Base-by-base conservation (phyloP, 2,329 filamentous ascomycete species). In the Penicillium sp. region DNA sequence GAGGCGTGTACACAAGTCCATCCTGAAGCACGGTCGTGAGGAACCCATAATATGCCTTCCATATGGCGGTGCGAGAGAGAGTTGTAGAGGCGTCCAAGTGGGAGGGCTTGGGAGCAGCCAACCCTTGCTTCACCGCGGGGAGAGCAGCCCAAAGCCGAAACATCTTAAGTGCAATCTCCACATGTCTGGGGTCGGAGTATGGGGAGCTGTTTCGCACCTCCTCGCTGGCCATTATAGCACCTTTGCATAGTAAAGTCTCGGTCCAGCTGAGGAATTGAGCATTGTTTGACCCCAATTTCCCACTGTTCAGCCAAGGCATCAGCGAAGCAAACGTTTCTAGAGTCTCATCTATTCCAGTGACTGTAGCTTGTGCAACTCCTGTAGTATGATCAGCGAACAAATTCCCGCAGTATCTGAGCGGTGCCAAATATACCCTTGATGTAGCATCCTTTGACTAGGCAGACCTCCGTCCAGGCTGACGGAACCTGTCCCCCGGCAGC, bases 31-130 rank as follows among this genome's bases (percentile, higher is more conserved):
- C 86, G n/a, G 82, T 82, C 1, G 92, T 96, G 17, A 97, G 79
- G 1, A 90, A 86, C 47, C 86, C 79, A 72, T 96, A 96, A 74
- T 97, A 97, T 63, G 91, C 86, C 68, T 85, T 88, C 93, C 93
- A 97, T 47, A 96, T 87, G 42, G 86, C 81, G 8, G 70, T 63
- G 39, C 69, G 73, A 1, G 72, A 67, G 4, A 61, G 64, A 20
- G 69, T 59, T n/a, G 64, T 67, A 0, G 67, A 61, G 25, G 59
- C 49, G 49, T 63, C 64, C 20, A 65, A 65, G 54, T 58, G 59
- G 45, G 68, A 64, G 15, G 62, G n/a, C 10, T 63, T 64, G 22
- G 56, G 54, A 5, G 66, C 60, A 41, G 67, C 59, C n/a, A 57
- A 35, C 14, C 68, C 66, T 55, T 71, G 68, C 60, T 75, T 77